phyloP scores from a whole-genome alignment of 768 basidiomycete species.

The Plicaturopsis crispa region DNA sequence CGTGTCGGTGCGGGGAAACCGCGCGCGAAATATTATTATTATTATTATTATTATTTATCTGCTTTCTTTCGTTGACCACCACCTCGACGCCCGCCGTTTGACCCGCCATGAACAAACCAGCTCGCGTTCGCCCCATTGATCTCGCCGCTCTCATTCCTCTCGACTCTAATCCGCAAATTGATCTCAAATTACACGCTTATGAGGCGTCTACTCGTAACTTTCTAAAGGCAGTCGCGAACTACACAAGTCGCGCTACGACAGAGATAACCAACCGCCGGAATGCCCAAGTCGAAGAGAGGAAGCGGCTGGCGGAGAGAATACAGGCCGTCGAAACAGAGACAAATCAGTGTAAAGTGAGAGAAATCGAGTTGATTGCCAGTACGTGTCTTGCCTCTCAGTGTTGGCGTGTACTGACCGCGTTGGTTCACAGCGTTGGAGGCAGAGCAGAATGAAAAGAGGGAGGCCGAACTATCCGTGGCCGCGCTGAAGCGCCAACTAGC shows the following conservation, averaged over 20 bases:
- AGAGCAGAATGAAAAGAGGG: conserved; percentile 69
- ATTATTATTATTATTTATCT: too few species aligned
- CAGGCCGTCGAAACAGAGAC: conserved; percentile 62
- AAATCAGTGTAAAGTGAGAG: conserved; percentile 66
- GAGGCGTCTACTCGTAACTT: conserved; percentile 67
- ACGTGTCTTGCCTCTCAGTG: not conserved
- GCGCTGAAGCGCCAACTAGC: conserved; percentile 61
- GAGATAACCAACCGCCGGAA: conserved; percentile 63
- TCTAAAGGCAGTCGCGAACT: conserved; percentile 61
- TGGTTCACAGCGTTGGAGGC: conserved; percentile 45
- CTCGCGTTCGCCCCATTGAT: too few species aligned
- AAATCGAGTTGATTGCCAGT: conserved; percentile 70
- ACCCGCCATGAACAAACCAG: too few species aligned
- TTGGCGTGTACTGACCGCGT: not conserved
- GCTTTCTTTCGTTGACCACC: too few species aligned
- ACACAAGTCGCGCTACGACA: conserved; percentile 63
- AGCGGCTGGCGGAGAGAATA: conserved; percentile 52
- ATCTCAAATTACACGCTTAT: conserved; percentile 52
- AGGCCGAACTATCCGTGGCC: conserved; percentile 54
- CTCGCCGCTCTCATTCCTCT: conserved; percentile 50
- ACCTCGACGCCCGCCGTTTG: too few species aligned
- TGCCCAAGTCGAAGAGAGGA: conserved; percentile 54
- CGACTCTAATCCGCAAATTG: conserved; percentile 50
- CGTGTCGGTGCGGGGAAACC: too few species aligned
- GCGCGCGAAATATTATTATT: too few species aligned